Base-by-base conservation (phyloP, 2,329 filamentous ascomycete genomes). In the Malbranchea cinnamomea region DNA sequence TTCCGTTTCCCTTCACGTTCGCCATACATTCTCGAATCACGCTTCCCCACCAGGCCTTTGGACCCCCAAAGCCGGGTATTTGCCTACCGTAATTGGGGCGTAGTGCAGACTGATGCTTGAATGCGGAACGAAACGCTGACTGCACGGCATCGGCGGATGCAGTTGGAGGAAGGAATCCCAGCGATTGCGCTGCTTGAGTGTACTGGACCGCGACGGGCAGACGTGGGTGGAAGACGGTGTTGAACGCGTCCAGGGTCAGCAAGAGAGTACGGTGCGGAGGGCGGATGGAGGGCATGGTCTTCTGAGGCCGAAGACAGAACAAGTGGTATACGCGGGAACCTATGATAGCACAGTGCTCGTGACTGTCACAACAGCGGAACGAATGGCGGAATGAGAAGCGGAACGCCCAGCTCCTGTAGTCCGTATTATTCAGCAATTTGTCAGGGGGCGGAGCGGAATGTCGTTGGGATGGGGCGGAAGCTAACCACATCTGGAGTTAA, bases 211-310 rank as follows among this genome's bases (percentile, higher is more conserved):
- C 43, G 18, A 62, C 41, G 2, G 58, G 49, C 3, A 41, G 38
- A 33, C 51, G 50, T 1, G 59, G 59, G 29, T 54, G 40, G 40
- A 61, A 62, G 27, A 63, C 37, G 3, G 59, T 63, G 13, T 49
- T 52, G 33, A 62, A 59, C 19, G 59, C 59, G 41, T 63, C 59
- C 23, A 62, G 42, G 19, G 59, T 61, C 12, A 62, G 44, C 19
- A 62, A 50, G 15, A 62, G 31, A 13, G 36, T 36, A 6, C 27
- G n/a, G n/a, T n/a, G n/a, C n/a, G n/a, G n/a, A n/a, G n/a, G n/a
- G n/a, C n/a, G n/a, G n/a, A n/a, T n/a, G n/a, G n/a, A n/a, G n/a
- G n/a, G n/a, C n/a, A n/a, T n/a, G n/a, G n/a, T n/a, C n/a, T n/a
- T n/a, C n/a, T n/a, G n/a, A n/a, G n/a, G n/a, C n/a, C n/a, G n/a